Conservation (phyloP, 352 stramenopile genomes). For the Pythium utonaiense region DNA sequence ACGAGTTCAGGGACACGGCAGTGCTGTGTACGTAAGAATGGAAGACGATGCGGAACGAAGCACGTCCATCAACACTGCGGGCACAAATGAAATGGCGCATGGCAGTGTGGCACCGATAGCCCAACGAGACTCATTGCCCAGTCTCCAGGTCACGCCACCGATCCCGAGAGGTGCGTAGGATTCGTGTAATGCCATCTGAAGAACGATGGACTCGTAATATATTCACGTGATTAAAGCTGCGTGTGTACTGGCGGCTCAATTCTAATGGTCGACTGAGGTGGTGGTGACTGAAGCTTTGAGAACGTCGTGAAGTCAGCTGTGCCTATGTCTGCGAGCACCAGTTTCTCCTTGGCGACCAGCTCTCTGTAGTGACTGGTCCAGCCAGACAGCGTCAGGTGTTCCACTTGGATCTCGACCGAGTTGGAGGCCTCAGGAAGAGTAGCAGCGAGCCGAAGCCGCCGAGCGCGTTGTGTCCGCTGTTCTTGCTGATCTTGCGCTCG, state of each 20-base stretch:
- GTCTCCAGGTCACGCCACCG: background rate
- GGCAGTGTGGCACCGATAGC: background rate
- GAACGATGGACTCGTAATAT: background rate
- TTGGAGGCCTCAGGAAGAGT: background rate
- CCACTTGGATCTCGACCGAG: background rate
- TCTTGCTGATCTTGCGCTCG: background rate
- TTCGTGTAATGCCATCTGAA: no score
- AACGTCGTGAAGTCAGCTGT: background rate
- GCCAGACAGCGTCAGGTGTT: background rate
- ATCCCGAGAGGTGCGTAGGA: background rate
- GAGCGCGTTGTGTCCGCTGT: background rate
- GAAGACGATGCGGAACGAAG: background rate
- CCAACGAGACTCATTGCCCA: background rate
- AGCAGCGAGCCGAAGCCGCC: background rate
- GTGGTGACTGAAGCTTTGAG: background rate
- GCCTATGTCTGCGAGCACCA: background rate
- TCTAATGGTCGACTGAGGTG: background rate
- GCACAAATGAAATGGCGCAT: background rate
- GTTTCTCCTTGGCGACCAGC: background rate
- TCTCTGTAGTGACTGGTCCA: background rate
- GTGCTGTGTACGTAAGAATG: slow-evolving; percentile 2
- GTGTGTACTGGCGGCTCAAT: background rate
- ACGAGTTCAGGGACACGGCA: background rate
- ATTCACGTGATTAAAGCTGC: background rate
- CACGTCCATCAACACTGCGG: background rate